phyloP scores from a whole-genome alignment of 768 basidiomycete species.

The Lepiota venenata region DNA sequence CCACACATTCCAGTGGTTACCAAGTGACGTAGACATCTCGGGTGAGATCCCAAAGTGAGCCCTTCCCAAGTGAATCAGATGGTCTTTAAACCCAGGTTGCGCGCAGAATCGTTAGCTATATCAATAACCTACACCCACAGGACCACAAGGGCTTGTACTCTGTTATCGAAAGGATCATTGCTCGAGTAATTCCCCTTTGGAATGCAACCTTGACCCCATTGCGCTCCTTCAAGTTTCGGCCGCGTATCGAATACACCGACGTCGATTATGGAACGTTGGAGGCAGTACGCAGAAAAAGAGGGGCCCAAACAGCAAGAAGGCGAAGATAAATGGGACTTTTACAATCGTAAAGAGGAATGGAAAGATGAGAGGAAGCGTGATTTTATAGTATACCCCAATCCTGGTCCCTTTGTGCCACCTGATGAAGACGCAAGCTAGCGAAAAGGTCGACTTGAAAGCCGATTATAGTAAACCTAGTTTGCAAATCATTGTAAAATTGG shows the following conservation, averaged over 20 bases:
- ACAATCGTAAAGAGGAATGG: background rate
- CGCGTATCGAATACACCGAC: background rate
- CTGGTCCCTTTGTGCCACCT: conserved; percentile 19
- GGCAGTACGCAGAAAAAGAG: background rate
- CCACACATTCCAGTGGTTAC: conserved; percentile 14
- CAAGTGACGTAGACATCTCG: conserved; percentile 15
- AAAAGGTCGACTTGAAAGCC: background rate
- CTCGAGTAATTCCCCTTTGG: conserved; percentile 27
- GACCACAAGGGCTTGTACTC: conserved; percentile 20
- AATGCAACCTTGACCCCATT: conserved; percentile 21
- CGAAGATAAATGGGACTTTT: background rate
- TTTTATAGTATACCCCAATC: conserved; percentile 18
- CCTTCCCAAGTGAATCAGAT: background rate
- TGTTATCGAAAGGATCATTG: conserved; percentile 24
- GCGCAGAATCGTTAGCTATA: conserved; percentile 28
- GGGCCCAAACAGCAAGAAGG: too few species aligned
- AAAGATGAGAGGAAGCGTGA: conserved; percentile 9
- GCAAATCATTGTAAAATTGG: conserved; percentile 19
- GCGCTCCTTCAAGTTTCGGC: background rate
- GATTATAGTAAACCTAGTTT: conserved; percentile 2
- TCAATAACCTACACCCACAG: conserved; percentile 37
- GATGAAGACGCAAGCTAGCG: conserved; percentile 35
- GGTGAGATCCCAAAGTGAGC: conserved; percentile 16
- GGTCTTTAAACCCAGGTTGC: background rate
- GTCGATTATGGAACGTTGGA: background rate